These are phyloP conservation scores for Trichosporon sp. DNA, from an alignment of 1,284 basidiomycete genomes.

Conservation along the genomic window DNA sequence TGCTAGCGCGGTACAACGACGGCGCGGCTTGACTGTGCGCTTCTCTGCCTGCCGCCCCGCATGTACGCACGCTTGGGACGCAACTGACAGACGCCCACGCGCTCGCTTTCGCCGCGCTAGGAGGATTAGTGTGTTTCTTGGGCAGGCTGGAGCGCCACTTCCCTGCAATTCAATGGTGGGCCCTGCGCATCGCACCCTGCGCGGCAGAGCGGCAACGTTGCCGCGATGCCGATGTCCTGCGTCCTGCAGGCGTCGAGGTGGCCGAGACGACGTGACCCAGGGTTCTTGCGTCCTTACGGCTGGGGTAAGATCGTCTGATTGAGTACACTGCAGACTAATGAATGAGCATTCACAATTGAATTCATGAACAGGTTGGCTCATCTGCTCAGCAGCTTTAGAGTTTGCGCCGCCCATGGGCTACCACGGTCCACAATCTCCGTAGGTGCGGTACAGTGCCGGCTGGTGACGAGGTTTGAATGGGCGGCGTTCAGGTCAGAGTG, in stretches of 20 bases:
- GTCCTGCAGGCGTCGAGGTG: neutral
- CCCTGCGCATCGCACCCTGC: neutral
- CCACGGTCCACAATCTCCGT: neutral
- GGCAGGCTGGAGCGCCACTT: neutral
- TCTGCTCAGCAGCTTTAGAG: neutral
- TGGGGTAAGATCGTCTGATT: neutral
- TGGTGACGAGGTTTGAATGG: neutral
- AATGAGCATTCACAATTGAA: neutral
- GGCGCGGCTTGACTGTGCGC: neutral
- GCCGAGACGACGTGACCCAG: neutral
- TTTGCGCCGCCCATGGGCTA: neutral
- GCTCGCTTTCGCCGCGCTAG: neutral
- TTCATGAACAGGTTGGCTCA: neutral
- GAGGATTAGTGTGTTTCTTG: neutral
- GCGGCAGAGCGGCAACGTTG: neutral
- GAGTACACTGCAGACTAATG: neutral
- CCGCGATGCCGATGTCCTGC: neutral
- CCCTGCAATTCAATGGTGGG: neutral
- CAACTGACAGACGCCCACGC: neutral
- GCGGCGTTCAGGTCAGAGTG: neutral
- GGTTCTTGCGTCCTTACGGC: neutral
- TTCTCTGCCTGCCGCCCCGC: neutral
- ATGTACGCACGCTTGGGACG: neutral
- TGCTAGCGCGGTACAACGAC: neutral
- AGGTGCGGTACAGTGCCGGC: neutral